A percentile compares a stretch with the other conserved stretches of the same genome.
Evolutionary conservation across 179 eudicot genomes (phyloP).

Genomic region (Vitellaria paradoxa): DNA sequence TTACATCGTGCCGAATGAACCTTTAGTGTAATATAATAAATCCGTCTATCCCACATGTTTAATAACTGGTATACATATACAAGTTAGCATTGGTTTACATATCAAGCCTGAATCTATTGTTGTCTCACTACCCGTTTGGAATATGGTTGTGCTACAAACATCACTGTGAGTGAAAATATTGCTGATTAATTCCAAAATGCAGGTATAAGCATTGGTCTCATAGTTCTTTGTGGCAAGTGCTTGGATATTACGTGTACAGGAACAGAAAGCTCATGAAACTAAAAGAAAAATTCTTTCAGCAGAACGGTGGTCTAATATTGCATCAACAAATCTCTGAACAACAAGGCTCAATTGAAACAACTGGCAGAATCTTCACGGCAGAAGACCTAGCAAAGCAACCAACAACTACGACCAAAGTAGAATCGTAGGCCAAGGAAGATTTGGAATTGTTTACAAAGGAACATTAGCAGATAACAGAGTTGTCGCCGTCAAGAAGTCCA

Average conservation of each 20-base stretch:
- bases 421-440: neutral
- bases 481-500: neutral
- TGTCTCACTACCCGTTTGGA: no score
- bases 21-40: no score
- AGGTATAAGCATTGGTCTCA: neutral
- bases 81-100: no score
- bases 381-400: constrained; percentile 11
- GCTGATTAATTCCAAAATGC: neutral
- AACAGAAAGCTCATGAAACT: neutral
- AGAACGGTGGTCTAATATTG: neutral
- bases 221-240: neutral
- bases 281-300: neutral
- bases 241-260: no score
- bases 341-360: neutral
- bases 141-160: no score
- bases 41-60: no score
- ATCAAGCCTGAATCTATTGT: no score
- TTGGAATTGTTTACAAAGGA: constrained; percentile 2
- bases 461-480: neutral
- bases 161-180: no score
- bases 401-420: neutral
- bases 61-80: no score
- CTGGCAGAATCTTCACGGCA: neutral
- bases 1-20: no score
- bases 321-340: neutral